Conservation (phyloP, 768 basidiomycete genomes). For the Rhizopogon vesiculosus region DNA sequence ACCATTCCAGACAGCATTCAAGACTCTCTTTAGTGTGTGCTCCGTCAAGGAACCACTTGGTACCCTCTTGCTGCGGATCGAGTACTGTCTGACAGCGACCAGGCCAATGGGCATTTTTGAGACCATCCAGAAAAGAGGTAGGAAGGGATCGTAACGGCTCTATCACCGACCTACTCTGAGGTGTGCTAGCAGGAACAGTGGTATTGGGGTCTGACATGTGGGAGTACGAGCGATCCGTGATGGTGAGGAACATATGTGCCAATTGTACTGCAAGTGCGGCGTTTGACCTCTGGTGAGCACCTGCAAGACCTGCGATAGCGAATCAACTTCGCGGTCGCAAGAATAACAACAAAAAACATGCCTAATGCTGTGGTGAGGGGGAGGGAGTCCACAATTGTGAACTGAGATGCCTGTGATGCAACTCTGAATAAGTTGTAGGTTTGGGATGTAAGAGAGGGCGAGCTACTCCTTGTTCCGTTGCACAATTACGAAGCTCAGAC, state of each 20-base stretch:
- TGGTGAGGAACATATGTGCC: slow-evolving; percentile 56
- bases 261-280: slow-evolving; percentile 81
- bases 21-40: slow-evolving; percentile 94
- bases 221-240: slow-evolving; percentile 15
- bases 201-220: not conserved
- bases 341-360: slow-evolving; percentile 16
- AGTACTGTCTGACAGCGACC: slow-evolving; percentile 86
- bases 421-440: not conserved
- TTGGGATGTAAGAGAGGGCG: not conserved
- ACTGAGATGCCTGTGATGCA: slow-evolving; percentile 54
- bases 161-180: not conserved
- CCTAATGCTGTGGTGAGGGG: slow-evolving; percentile 60
- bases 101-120: slow-evolving; percentile 80
- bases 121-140: slow-evolving; percentile 50
- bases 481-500: slow-evolving; percentile 61
- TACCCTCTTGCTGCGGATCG: slow-evolving; percentile 48
- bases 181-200: not conserved
- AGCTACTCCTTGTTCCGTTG: slow-evolving; percentile 60
- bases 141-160: slow-evolving; percentile 35
- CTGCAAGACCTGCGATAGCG: slow-evolving; percentile 63
- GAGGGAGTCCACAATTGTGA: slow-evolving; percentile 53
- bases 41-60: slow-evolving; percentile 91
- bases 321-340: slow-evolving; percentile 1
- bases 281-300: slow-evolving; percentile 83
- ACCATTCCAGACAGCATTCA: slow-evolving; percentile 86